Evolutionary conservation across 257 asterid genomes (phyloP), one percentile per base, ranked within the genome.

Genomic region (Scutellaria galericulata): DNA sequence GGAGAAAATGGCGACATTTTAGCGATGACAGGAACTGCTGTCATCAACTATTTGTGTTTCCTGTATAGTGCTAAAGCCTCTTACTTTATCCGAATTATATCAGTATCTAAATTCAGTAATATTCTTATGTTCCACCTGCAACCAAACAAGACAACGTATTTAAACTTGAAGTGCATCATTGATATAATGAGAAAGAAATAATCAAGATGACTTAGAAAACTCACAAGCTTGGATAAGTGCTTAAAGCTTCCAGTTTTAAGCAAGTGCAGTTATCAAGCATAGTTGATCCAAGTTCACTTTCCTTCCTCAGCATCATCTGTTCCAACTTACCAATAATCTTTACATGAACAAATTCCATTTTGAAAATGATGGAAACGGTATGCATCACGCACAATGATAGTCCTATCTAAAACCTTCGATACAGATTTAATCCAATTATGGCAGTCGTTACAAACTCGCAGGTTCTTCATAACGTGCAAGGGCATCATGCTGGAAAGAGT

Each of bases 331-430:
- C 97, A 92, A 63, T 84, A 91, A 72, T 87, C 96, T 75, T 85
- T 83, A 82, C 97, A 89, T 11, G 97, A 89, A 83, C 97, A 92
- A 7, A 39, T 12, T 53, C 97, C 97, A 78, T 81, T 75, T 67
- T 81, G 74, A 73, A 92, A 92, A 86, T 92, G 97, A 80, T 92
- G 97, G 83, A 92, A 92, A 68, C 97, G 87, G 68, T 89, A 87
- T 48, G 96, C 82, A 88, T 92, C 96, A 13, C 98, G 86, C 31
- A 90, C 95, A 41, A 86, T 76, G 66, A 90, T 82, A 64, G 85
- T 67, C 42, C 91, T 89, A 78, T 68, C 80, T 54, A 76, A 82
- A 59, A 80, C 81, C 77, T 81, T 78, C 0, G 96, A 85, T 7
- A 88, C 87, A 71, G 74, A 83, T 71, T 85, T 92, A 67, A 90